Percentiles rank a stretch among this genome's conserved stretches.
phyloP scores from a whole-genome alignment of 352 stramenopile genomes.

The Phytophthora rubi region DNA sequence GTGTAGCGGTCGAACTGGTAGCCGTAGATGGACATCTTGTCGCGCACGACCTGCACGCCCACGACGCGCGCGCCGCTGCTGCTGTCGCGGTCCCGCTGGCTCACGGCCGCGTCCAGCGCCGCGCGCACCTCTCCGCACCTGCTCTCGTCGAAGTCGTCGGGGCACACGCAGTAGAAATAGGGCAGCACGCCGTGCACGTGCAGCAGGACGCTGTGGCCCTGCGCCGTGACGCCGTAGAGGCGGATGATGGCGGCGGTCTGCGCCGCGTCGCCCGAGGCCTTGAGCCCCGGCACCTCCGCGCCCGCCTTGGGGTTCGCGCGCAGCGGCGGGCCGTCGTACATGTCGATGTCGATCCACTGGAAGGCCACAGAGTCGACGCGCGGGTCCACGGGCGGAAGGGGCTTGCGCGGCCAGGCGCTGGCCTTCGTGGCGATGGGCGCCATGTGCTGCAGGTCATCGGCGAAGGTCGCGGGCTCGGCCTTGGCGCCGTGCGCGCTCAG shows the following conservation, averaged over 20 bases:
- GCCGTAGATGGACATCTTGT: constrained; percentile 89
- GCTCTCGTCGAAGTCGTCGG: constrained; percentile 64
- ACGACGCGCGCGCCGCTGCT: constrained; percentile 59
- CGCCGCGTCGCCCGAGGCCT: constrained; percentile 93
- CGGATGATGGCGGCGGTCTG: constrained; percentile 94
- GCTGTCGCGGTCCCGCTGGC: constrained; percentile 59
- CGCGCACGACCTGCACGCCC: constrained; percentile 72
- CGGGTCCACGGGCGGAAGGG: constrained; percentile 47
- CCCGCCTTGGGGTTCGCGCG: constrained; percentile 85
- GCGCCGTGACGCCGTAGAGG: constrained; percentile 96
- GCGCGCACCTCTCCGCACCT: constrained; percentile 76
- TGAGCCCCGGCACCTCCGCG: constrained; percentile 57
- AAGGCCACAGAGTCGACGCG: constrained; percentile 64
- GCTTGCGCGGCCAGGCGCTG: constrained; percentile 66
- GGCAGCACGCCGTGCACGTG: constrained; percentile 98
- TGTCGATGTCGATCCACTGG: constrained; percentile 99
- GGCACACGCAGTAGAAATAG: constrained; percentile 96
- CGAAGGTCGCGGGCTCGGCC: constrained; percentile 46
- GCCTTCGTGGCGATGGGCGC: constrained; percentile 65
- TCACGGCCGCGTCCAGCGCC: constrained; percentile 62
- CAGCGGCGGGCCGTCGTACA: constrained; percentile 93
- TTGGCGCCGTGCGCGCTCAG: constrained; percentile 37
- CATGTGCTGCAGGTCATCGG: constrained; percentile 67
- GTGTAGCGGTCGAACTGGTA: constrained; percentile 82
- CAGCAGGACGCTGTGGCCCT: constrained; percentile 95